phyloP scores from a whole-genome alignment of 1,139 yeast species.

The Candida tetrigidarum region DNA sequence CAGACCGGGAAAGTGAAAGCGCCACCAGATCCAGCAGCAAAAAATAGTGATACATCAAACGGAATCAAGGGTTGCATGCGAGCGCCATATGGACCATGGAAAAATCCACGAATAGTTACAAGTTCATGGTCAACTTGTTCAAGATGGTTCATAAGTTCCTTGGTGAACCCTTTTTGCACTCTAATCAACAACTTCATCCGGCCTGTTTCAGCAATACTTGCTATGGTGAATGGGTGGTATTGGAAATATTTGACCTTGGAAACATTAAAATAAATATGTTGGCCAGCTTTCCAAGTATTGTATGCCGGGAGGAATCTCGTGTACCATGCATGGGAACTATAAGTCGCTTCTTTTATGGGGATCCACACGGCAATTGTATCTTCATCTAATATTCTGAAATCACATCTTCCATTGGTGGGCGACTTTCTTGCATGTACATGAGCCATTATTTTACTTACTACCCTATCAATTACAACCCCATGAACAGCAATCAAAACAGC shows the following conservation, averaged over 20 bases:
- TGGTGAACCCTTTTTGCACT: slow-evolving; percentile 49
- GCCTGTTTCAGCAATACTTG: slow-evolving; percentile 40
- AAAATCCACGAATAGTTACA: slow-evolving; percentile 30
- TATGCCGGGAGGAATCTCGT: slow-evolving; percentile 35
- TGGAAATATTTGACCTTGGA: slow-evolving; percentile 40
- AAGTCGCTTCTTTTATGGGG: slow-evolving; percentile 27
- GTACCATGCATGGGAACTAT: slow-evolving; percentile 28
- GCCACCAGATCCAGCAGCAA: slow-evolving; percentile 53
- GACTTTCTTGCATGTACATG: slow-evolving; percentile 35
- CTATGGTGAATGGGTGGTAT: slow-evolving; percentile 53
- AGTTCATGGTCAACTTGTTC: slow-evolving; percentile 14
- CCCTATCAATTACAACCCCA: slow-evolving; percentile 46
- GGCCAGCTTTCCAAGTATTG: slow-evolving; percentile 53
- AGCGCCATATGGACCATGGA: slow-evolving; percentile 53
- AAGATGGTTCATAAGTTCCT: slow-evolving; percentile 27
- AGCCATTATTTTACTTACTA: slow-evolving; percentile 32
- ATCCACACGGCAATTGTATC: slow-evolving; percentile 43
- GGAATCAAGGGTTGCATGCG: slow-evolving; percentile 43
- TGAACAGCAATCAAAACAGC: slow-evolving; percentile 48
- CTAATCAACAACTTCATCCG: slow-evolving; percentile 44
- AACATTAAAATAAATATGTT: slow-evolving; percentile 47
- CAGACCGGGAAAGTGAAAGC: slow-evolving; percentile 53
- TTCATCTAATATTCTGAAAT: slow-evolving; percentile 43
- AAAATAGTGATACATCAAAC: slow-evolving; percentile 43
- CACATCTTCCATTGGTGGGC: slow-evolving; percentile 44